Evolutionary conservation across 257 asterid species (phyloP).

Genomic region (Eucommia ulmoides): DNA sequence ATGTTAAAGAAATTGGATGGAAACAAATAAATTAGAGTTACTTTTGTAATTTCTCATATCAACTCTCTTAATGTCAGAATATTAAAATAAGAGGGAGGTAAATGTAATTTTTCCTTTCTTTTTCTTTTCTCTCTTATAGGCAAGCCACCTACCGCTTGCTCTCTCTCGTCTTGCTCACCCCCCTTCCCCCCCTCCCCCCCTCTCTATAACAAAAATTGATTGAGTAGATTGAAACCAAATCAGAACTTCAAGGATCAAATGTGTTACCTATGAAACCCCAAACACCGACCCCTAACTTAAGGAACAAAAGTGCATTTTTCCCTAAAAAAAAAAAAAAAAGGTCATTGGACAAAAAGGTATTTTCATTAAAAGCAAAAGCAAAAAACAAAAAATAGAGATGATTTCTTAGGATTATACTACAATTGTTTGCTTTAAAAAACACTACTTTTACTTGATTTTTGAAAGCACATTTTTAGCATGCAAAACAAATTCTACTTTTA

Average conservation of each 20-base stretch:
- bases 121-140: not conserved
- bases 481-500: not conserved
- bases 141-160: not conserved
- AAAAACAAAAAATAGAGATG: too few relatives aligned
- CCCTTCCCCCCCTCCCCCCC: not conserved
- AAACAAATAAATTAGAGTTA: not conserved
- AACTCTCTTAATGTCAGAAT: not conserved
- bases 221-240: not conserved
- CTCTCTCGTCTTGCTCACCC: not conserved
- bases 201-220: not conserved
- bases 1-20: not conserved
- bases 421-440: not conserved
- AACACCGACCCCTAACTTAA: too few relatives aligned
- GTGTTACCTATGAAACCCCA: too few relatives aligned
- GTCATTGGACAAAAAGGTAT: too few relatives aligned
- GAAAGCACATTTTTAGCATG: constrained; percentile 1
- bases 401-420: too few relatives aligned
- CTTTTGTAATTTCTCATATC: not conserved
- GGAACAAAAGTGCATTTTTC: too few relatives aligned
- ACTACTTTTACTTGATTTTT: not conserved
- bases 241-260: too few relatives aligned
- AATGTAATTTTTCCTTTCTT: too few relatives aligned
- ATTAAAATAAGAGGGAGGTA: too few relatives aligned
- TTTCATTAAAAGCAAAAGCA: too few relatives aligned
- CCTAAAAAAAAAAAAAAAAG: not conserved